Evolutionary conservation across 192 early-diverging fungal species (phyloP), one percentile per base, ranked within the genome.

Genomic region (Entrophospora sp.): DNA sequence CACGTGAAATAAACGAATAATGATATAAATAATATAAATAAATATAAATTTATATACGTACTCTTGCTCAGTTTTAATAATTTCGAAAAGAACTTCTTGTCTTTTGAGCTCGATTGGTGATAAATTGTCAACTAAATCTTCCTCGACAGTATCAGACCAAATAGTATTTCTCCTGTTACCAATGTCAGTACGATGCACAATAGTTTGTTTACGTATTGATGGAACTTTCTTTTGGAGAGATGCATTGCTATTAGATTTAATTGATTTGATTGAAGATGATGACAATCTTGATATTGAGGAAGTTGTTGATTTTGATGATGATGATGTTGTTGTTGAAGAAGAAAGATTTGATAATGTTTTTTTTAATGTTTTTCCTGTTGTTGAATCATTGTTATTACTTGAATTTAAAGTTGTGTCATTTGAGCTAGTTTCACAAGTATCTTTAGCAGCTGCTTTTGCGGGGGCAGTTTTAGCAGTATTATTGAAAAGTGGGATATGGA

Each of bases 41-140:
- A 12, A 55, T 38, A 30, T 14, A 43, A 52, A 20, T 9, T 13
- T 22, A 28, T 25, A 30, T 40, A 66, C 51, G 52, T 32, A 66
- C 64, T 66, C 64, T 27, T 32, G 72, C 71, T 93, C 91, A 2
- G 91, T 93, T 60, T 76, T 73, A 22, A 88, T 76, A 2, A 91
- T 86, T 68, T 93, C 91, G 66, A 81, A 85, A 44, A 93, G 87
- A 13, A 93, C 82, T 70, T 93, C 91, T 62, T 93, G 91, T 45
- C 91, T 71, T 68, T 87, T 79, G 9, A 88, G 76, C 37, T 88
- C 87, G 32, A 76, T 73, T 59, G 80, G 75, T 64, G 73, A 66
- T 37, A 90, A 76, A 28, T 66, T 51, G 1, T 28, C 36, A 1
- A 55, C 51, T 2, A 66, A 27, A 3, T 66, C 64, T 6, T 12